Percentiles rank a stretch among this genome's conserved stretches.
Evolutionary conservation across 257 asterid species (phyloP).

Genomic region (Capsicum baccatum): DNA sequence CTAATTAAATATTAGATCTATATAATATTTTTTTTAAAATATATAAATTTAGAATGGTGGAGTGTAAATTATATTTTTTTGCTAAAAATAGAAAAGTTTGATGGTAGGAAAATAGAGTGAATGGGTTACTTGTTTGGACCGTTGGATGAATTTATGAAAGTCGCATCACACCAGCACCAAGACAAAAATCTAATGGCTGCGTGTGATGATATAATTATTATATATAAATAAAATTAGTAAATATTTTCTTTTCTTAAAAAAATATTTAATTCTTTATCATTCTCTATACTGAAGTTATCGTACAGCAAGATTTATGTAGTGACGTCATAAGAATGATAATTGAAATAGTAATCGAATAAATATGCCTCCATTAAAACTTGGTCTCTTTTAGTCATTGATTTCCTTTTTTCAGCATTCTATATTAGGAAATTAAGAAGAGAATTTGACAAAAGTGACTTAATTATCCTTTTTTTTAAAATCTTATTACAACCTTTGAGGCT

Average conservation of each 20-base stretch:
- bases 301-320: not conserved
- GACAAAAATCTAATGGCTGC: constrained; percentile 4
- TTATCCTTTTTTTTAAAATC: too few species aligned
- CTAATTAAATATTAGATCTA: too few species aligned
- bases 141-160: not conserved
- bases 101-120: not conserved
- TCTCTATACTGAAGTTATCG: not conserved
- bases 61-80: not conserved
- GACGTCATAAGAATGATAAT: not conserved
- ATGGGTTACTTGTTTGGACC: constrained; percentile 7
- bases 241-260: not conserved
- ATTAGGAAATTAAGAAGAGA: not conserved
- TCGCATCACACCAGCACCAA: not conserved
- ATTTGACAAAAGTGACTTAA: too few species aligned
- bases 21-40: too few species aligned
- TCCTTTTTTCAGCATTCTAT: not conserved
- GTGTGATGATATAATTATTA: not conserved
- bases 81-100: not conserved
- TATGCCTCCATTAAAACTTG: not conserved
- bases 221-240: not conserved
- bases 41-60: not conserved
- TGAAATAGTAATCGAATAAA: not conserved
- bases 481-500: too few species aligned
- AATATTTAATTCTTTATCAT: not conserved
- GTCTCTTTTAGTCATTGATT: not conserved